These are phyloP conservation scores for Sequoia sempervirens DNA, from an alignment of 75 land plant genomes.

Conservation along the genomic window DNA sequence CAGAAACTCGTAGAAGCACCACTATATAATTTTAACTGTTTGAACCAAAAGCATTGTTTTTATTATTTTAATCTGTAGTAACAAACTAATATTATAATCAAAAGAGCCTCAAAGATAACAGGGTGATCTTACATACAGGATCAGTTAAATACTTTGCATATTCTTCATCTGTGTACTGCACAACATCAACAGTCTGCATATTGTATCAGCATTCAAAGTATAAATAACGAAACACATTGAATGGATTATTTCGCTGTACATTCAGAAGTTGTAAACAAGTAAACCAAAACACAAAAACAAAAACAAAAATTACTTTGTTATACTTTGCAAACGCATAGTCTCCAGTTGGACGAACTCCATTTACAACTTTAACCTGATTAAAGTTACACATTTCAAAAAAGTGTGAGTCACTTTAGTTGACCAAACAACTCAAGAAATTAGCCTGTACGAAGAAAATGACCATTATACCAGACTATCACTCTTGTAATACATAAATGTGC, in stretches of 20 bases:
- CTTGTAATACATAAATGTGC: not conserved
- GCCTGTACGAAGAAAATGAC: not conserved
- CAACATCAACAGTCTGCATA: slow-evolving; percentile 78
- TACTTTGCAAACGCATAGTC: slow-evolving; percentile 93
- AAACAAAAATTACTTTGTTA: slow-evolving; percentile 66
- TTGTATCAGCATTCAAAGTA: slow-evolving; percentile 4
- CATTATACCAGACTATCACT: not conserved
- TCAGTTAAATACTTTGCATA: slow-evolving; percentile 73
- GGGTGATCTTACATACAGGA: slow-evolving; percentile 56
- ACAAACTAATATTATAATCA: not conserved
- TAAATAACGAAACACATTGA: not conserved
- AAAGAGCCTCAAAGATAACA: not conserved
- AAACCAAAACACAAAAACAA: not conserved
- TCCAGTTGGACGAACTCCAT: slow-evolving; percentile 81
- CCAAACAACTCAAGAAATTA: not conserved
- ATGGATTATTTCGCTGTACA: not conserved
- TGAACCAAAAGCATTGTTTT: not conserved
- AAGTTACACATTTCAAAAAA: slow-evolving; percentile 1
- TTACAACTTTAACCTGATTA: slow-evolving; percentile 81
- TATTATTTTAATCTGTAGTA: not conserved
- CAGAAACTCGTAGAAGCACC: not conserved
- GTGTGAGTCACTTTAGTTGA: not conserved
- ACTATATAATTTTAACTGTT: not conserved
- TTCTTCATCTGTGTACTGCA: slow-evolving; percentile 95
- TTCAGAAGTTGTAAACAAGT: not conserved